Conservation (phyloP, 176 grass and related monocot species). For the Oryza nivara region DNA sequence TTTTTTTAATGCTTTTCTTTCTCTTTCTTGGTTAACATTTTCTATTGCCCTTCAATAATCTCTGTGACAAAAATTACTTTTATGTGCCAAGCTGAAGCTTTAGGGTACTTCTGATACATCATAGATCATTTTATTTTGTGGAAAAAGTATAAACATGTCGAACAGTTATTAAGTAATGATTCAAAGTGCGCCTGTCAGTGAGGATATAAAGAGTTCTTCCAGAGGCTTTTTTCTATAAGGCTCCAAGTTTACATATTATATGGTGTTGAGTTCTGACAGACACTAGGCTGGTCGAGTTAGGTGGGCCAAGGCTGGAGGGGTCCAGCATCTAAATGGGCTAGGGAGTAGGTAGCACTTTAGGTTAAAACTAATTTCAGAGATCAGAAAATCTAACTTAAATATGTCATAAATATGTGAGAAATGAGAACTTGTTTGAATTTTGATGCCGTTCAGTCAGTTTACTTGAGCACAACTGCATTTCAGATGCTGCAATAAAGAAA, state of each 20-base stretch:
- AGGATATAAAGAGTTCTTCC: not conserved
- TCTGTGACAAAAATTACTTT: not conserved
- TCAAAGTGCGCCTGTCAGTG: not conserved
- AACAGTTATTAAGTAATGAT: not conserved
- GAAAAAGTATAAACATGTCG: not conserved
- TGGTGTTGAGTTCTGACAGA: not conserved
- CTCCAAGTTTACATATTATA: not conserved
- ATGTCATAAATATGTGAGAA: not conserved
- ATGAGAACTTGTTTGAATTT: constrained; percentile 1
- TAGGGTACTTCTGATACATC: not conserved
- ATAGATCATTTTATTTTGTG: not conserved
- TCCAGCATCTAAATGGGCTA: not conserved
- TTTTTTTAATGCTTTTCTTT: not conserved
- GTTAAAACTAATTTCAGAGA: not conserved
- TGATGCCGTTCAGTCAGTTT: not conserved
- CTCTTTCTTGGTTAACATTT: not conserved
- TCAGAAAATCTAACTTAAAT: not conserved
- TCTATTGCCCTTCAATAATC: not conserved
- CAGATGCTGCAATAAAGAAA: constrained; percentile 94
- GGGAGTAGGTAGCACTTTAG: not conserved
- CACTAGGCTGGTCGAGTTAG: not conserved
- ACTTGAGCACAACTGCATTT: constrained; percentile 11
- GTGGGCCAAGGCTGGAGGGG: not conserved
- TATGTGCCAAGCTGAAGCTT: not conserved
- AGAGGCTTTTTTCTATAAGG: not conserved